Evolutionary conservation across 1,139 yeast genomes (phyloP).

Genomic region (Saccharomyces hybrid): DNA sequence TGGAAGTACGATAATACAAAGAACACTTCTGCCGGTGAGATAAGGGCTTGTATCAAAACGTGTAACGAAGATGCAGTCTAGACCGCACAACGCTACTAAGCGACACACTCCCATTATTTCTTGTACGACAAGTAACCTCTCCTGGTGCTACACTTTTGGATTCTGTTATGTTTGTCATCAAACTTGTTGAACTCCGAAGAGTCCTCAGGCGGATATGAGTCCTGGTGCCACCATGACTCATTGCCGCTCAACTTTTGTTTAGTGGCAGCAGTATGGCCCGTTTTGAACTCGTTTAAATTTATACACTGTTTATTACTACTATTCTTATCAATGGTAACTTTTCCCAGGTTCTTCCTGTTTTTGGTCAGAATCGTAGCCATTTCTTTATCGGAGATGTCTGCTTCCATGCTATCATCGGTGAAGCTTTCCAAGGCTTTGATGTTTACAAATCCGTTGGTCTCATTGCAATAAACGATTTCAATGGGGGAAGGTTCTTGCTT

Average conservation of each 20-base stretch:
- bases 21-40: background rate
- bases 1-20: background rate
- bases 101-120: background rate
- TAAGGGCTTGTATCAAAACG: background rate
- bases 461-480: constrained; percentile 7
- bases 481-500: background rate
- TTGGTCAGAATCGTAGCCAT: constrained; percentile 10
- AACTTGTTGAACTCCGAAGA: constrained; percentile 10
- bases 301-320: background rate
- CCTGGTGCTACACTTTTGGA: constrained; percentile 9
- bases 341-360: constrained; percentile 1
- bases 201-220: constrained; percentile 7
- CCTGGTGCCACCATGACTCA: background rate
- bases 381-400: constrained; percentile 12
- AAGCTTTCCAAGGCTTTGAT: constrained; percentile 3
- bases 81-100: no score
- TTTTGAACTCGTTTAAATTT: background rate
- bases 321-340: background rate
- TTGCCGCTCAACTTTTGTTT: background rate
- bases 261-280: background rate
- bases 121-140: constrained; percentile 4
- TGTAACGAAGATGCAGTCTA: background rate
- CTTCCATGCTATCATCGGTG: constrained; percentile 8
- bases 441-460: constrained; percentile 11
- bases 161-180: constrained; percentile 12